Base-by-base conservation (phyloP, 495 filamentous ascomycete genomes). In the Aspergillus diversus region DNA sequence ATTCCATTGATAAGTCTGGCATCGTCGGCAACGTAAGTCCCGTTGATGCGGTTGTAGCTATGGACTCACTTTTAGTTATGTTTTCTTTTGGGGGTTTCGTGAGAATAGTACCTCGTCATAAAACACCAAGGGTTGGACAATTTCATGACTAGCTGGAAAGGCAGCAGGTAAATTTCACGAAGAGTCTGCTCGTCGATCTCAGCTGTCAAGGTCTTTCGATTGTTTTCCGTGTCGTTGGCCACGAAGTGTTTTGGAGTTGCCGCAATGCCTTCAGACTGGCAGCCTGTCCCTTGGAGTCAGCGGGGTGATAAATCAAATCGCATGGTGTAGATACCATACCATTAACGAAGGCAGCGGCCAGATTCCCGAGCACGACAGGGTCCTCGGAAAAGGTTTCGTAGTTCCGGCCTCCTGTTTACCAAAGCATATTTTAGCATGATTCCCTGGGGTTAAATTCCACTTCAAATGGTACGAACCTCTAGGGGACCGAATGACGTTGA, bases 211-310 rank as follows among this genome's bases (percentile, higher is more conserved):
- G 33, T 8, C 5, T 8, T 6, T 7, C 50, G 50, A 7, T 13
- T 21, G 7, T 21, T 53, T 11, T 53, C 50, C 1, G 7, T 21
- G 7, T 53, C 50, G 21, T 53, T 53, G 16, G 50, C 50, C 21
- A 31, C 50, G 33, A 53, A 53, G 27, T 53, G 50, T 33, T 53
- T 53, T 21, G 27, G n/a, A 2, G 16, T 27, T 5, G 50, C 27
- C 15, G 16, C 50, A 13, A 53, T 32, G 3, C 50, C 50, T 27
- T 5, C 50, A 53, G 50, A 53, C 27, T 53, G 50, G 17, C 49
- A 52, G 5, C 49, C 49, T 52, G 47, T 50, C 47, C 7, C 13
- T 39, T 6, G 13, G 7, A 39, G 7, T 39, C 37, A 39, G 13
- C 37, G 37, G 3, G 37, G 37, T 39, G 8, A 39, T 39, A 13